Evolutionary conservation across 805 yeast species (phyloP).

Genomic region (Ascoidea rubescens): DNA sequence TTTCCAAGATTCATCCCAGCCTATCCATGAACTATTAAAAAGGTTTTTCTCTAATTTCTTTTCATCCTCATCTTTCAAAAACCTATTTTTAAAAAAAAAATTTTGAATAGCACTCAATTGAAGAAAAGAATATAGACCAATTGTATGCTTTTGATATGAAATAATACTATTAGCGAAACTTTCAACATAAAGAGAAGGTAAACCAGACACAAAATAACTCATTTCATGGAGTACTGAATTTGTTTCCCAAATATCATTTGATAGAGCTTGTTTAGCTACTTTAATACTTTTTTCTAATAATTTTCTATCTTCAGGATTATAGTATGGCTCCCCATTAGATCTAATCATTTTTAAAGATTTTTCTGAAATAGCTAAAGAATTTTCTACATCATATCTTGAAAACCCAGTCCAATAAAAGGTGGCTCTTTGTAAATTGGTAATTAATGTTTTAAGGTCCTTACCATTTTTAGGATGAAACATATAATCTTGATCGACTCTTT

Average conservation of each 20-base stretch:
- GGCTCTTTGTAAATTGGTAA: conserved; percentile 48
- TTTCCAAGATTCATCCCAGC: conserved; percentile 45
- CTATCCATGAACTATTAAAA: conserved; percentile 22
- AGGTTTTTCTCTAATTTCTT: conserved; percentile 20
- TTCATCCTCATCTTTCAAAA: conserved; percentile 18
- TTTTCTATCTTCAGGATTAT: conserved; percentile 23
- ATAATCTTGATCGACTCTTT: conserved; percentile 50
- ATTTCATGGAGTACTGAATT: conserved; percentile 50
- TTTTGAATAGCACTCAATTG: conserved; percentile 38
- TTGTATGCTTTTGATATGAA: conserved; percentile 13
- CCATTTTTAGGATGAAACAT: conserved; percentile 55
- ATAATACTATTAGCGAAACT: conserved; percentile 29
- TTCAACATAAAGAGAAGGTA: conserved; percentile 27
- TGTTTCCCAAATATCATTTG: conserved; percentile 42
- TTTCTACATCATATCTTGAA: conserved; percentile 40
- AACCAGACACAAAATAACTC: conserved; percentile 35
- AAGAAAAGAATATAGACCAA: conserved; percentile 44
- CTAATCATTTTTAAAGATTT: conserved; percentile 26
- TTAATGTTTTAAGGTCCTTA: conserved; percentile 36
- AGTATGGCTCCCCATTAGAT: conserved; percentile 17
- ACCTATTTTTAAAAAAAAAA: conserved; percentile 38
- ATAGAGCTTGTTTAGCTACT: conserved; percentile 33
- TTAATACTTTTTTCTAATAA: conserved; percentile 30
- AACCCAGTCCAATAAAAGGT: conserved; percentile 72
- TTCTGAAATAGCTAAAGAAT: conserved; percentile 34